Evolutionary conservation across 208 protist species (phyloP).

Genomic region (Leptomonas seymouri): DNA sequence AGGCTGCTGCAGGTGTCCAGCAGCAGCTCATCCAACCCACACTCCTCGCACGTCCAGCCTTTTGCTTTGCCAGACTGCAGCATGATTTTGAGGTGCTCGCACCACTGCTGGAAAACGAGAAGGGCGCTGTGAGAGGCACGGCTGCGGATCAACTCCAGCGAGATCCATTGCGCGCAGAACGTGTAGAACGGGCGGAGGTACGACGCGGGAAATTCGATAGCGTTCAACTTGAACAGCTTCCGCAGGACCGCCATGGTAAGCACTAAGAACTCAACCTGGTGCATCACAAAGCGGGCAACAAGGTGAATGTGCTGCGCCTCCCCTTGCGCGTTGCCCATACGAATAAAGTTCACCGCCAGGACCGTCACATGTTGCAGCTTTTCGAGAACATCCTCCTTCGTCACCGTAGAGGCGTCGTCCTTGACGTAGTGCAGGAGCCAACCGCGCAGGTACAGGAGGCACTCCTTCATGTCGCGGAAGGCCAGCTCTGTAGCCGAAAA

Average conservation of each 20-base stretch:
- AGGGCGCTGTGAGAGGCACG: conserved; percentile 33
- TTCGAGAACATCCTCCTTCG: conserved; percentile 29
- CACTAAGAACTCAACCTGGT: conserved; percentile 79
- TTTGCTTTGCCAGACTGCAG: conserved; percentile 50
- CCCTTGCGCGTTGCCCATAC: conserved; percentile 52
- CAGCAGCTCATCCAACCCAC: conserved; percentile 78
- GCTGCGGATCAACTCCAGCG: conserved; percentile 74
- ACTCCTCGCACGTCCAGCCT: conserved; percentile 58
- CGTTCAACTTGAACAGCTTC: conserved; percentile 38
- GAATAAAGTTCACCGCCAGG: conserved; percentile 84
- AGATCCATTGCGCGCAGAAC: conserved; percentile 76
- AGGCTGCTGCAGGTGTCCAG: conserved; percentile 55
- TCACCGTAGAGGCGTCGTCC: not conserved
- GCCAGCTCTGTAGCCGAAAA: conserved; percentile 30
- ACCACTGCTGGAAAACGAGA: conserved; percentile 71
- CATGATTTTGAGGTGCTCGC: conserved; percentile 80
- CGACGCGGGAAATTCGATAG: conserved; percentile 17
- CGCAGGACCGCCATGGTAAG: conserved; percentile 69
- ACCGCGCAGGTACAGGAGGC: conserved; percentile 42
- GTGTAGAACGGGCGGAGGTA: conserved; percentile 79
- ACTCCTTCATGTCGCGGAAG: conserved; percentile 50
- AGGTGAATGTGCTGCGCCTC: conserved; percentile 53
- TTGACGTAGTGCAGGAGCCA: conserved; percentile 56
- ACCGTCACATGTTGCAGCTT: conserved; percentile 65
- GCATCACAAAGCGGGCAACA: conserved; percentile 82